phyloP scores from a whole-genome alignment of 805 yeast species.

The Candida krabiensis region DNA sequence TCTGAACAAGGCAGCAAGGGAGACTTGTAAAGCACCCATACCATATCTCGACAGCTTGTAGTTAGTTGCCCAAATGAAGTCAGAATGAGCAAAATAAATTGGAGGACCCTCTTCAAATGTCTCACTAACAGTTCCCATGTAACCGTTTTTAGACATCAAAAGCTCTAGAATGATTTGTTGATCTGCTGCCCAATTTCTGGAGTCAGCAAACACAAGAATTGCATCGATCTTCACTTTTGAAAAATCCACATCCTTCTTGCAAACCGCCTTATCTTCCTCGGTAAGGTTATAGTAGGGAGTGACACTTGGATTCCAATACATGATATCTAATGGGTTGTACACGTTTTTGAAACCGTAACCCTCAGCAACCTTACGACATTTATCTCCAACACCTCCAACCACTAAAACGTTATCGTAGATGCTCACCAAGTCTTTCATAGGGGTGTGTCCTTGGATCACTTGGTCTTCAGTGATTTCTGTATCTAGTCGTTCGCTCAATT shows the following conservation, averaged over 20 bases:
- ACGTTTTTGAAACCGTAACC: conserved; percentile 83
- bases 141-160: conserved; percentile 72
- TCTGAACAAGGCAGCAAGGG: conserved; percentile 79
- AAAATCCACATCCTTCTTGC: conserved; percentile 62
- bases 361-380: conserved; percentile 79
- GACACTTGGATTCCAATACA: conserved; percentile 85
- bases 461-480: conserved; percentile 69
- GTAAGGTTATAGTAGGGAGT: conserved; percentile 79
- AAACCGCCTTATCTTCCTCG: conserved; percentile 62
- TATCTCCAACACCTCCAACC: conserved; percentile 86
- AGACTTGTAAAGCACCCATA: conserved; percentile 91
- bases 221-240: conserved; percentile 70
- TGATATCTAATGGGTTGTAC: conserved; percentile 76
- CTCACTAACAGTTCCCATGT: conserved; percentile 77
- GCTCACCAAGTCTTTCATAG: conserved; percentile 79
- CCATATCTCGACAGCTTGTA: conserved; percentile 82
- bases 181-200: conserved; percentile 91
- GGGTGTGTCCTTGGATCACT: conserved; percentile 91
- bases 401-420: conserved; percentile 73
- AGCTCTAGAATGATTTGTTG: conserved; percentile 86
- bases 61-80: conserved; percentile 91
- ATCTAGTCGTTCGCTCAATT: conserved; percentile 60
- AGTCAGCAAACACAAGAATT: conserved; percentile 86
- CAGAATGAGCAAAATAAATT: conserved; percentile 87
- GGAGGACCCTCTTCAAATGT: conserved; percentile 77